Conservation (phyloP, 202 grass and related monocot genomes). For the Carex arenaria region DNA sequence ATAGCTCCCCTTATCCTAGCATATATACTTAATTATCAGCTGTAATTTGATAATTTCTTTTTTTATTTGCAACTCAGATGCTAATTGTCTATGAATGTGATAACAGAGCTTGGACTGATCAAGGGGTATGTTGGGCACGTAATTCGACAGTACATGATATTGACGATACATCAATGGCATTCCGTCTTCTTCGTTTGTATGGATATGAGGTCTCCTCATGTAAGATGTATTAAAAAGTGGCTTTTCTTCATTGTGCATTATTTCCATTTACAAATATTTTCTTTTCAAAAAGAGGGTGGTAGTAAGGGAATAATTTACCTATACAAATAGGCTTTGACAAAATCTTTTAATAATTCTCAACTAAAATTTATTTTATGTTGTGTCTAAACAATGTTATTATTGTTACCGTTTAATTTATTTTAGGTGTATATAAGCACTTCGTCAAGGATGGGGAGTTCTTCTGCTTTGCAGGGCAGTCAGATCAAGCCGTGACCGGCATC, state of each 20-base stretch:
- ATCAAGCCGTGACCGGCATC: constrained; percentile 81
- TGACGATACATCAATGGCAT: constrained; percentile 92
- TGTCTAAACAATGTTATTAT: background rate
- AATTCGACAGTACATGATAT: constrained; percentile 59
- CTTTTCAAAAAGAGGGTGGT: background rate
- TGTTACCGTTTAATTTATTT: background rate
- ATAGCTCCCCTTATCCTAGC: background rate
- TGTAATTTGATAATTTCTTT: background rate
- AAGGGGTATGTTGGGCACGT: constrained; percentile 84
- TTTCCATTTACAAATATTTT: background rate
- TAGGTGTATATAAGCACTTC: constrained; percentile 69
- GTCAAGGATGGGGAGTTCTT: constrained; percentile 86
- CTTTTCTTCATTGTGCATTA: background rate
- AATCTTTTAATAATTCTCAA: background rate
- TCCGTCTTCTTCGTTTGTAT: constrained; percentile 71
- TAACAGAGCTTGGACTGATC: constrained; percentile 63
- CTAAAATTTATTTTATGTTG: background rate
- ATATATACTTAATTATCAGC: background rate
- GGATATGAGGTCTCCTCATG: constrained; percentile 69
- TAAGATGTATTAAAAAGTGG: constrained; percentile 20
- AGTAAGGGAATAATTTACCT: background rate
- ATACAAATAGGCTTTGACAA: background rate
- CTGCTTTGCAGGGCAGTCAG: constrained; percentile 83
- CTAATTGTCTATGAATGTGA: background rate
- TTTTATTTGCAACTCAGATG: background rate